Evolutionary conservation across 1,139 yeast genomes (phyloP).

Genomic region (Suhomyces panamericanus): DNA sequence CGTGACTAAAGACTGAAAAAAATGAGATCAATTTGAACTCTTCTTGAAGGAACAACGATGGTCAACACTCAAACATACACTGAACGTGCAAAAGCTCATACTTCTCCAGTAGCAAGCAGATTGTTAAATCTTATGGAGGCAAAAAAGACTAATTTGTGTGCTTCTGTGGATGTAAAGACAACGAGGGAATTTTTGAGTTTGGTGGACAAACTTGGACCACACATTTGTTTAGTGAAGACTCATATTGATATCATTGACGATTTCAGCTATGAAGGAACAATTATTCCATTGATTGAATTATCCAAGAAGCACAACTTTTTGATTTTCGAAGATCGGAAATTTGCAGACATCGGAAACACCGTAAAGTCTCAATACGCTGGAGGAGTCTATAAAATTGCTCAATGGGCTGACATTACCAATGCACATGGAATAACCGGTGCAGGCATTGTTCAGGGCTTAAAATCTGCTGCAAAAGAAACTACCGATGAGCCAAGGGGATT

Average conservation of each 20-base stretch:
- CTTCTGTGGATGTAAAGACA: constrained; percentile 88
- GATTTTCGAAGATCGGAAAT: constrained; percentile 94
- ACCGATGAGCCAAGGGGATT: constrained; percentile 76
- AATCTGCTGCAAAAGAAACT: constrained; percentile 75
- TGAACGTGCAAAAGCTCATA: constrained; percentile 67
- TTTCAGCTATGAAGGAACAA: constrained; percentile 76
- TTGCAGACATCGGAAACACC: constrained; percentile 98
- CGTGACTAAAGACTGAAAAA: not conserved
- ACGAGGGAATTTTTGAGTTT: constrained; percentile 71
- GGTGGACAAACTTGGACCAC: constrained; percentile 83
- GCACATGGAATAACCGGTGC: constrained; percentile 98
- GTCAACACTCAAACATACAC: constrained; percentile 48
- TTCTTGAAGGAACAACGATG: constrained; percentile 12
- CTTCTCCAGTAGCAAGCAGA: constrained; percentile 77
- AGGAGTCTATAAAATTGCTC: constrained; percentile 84
- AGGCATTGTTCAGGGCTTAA: constrained; percentile 87
- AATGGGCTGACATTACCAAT: constrained; percentile 96
- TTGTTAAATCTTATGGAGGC: constrained; percentile 72
- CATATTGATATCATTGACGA: constrained; percentile 93
- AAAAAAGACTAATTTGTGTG: constrained; percentile 88
- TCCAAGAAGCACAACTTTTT: constrained; percentile 78
- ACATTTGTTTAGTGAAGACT: constrained; percentile 87
- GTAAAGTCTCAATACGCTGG: constrained; percentile 91
- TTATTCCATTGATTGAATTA: constrained; percentile 67
- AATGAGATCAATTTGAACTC: not conserved